Base-by-base conservation (phyloP, 192 early-diverging fungal genomes). In the Obelidium mucronatum region DNA sequence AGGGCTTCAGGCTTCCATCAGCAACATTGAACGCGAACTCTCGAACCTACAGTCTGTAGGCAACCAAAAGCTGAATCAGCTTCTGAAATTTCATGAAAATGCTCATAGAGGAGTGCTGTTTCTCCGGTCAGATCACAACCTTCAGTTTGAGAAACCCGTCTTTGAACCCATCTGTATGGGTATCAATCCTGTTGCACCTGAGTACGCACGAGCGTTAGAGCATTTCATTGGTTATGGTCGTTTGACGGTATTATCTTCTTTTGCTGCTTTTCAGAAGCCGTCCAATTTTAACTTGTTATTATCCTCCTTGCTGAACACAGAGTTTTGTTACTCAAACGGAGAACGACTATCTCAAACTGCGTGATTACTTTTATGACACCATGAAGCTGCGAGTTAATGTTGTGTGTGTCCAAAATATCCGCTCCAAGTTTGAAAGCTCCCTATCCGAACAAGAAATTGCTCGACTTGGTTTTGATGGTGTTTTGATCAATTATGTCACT, bases 311-410 rank as follows among this genome's bases (percentile, higher is more conserved):
- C n/a, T n/a, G n/a, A 26, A 22, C 33, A 3, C 62, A 95, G 87
- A 92, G 85, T 4, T 96, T 95, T 81, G 90, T 97, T 0, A 90
- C 90, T 36, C 91, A 95, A 77, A 83, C 88, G 30, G 78, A 90
- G 61, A 86, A 85, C 35, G 96, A 98, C 78, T 98, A 98, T 80
- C 64, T 87, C 2, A 65, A 67, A 8, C 83, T 98, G 35, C 90
- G 90, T 4, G 71, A 81, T 13, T 85, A 92, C 66, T 65, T 92
- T 19, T 84, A 90, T 62, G 93, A 96, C 74, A 76, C 77, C 2
- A 75, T 74, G 70, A 82, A 78, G 31, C 80, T 92, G 52, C 87
- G 92, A 1, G 48, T 78, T 55, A 81, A 81, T 59, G 58, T 81
- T 1, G 74, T 77, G 4, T 66, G 54, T 52, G 68, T 77, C 26